phyloP scores from a whole-genome alignment of 495 filamentous ascomycete genomes.

The Penicillium samsonianum region DNA sequence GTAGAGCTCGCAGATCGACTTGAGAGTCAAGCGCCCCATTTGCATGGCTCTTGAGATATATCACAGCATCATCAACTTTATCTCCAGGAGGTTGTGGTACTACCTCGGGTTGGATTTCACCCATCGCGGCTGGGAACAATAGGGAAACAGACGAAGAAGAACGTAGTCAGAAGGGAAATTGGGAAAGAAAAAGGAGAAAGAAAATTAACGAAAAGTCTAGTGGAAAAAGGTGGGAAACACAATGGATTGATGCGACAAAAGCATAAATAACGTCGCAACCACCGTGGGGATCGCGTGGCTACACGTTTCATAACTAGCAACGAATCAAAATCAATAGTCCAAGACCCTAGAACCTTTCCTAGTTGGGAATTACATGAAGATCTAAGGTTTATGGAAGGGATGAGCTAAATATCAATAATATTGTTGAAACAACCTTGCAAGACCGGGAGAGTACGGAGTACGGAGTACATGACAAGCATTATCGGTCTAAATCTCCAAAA shows the following conservation, averaged over 20 bases:
- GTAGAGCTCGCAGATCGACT: constrained; percentile 24
- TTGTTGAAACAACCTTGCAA: neutral
- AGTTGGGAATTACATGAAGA: neutral
- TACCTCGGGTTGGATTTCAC: constrained; percentile 15
- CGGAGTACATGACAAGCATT: neutral
- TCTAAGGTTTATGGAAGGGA: neutral
- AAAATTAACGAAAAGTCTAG: neutral
- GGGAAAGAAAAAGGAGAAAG: neutral
- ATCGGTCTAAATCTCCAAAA: neutral
- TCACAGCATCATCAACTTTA: constrained; percentile 36
- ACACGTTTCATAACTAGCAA: neutral
- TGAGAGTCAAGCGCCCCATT: constrained; percentile 2
- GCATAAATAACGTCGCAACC: neutral
- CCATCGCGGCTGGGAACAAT: constrained; percentile 12
- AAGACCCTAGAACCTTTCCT: neutral
- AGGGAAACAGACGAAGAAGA: neutral
- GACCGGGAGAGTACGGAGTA: neutral
- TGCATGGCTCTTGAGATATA: constrained; percentile 34
- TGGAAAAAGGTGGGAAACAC: constrained; percentile 2
- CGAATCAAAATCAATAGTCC: neutral
- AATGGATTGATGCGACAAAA: neutral
- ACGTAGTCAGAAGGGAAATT: neutral
- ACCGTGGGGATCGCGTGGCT: neutral
- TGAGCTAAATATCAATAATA: neutral
- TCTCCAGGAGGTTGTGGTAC: constrained; percentile 6